phyloP scores from a whole-genome alignment of 768 basidiomycete species.

The Stropharia rugosoannulata region DNA sequence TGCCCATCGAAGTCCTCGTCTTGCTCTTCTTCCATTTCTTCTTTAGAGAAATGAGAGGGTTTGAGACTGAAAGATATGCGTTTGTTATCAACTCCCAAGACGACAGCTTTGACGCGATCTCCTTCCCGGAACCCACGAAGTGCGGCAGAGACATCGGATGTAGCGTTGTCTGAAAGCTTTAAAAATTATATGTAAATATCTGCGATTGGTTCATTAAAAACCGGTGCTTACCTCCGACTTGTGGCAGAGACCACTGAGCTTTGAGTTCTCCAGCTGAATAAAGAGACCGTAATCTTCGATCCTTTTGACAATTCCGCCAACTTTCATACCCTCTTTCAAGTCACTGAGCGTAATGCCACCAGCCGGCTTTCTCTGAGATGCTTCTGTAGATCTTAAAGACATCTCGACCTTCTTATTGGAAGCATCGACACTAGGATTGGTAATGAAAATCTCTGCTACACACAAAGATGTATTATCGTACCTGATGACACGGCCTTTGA shows the following conservation, averaged over 20 bases:
- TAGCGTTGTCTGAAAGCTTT: constrained; percentile 86
- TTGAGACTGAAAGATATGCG: constrained; percentile 88
- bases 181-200: not conserved
- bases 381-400: constrained; percentile 74
- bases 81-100: constrained; percentile 71
- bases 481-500: constrained; percentile 84
- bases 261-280: constrained; percentile 82
- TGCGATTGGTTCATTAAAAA: not conserved
- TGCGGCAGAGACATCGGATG: constrained; percentile 76
- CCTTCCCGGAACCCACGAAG: constrained; percentile 83
- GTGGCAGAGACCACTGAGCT: constrained; percentile 89
- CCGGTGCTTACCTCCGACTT: constrained; percentile 74
- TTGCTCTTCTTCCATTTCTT: constrained; percentile 45
- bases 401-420: constrained; percentile 85
- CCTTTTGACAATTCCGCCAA: constrained; percentile 75
- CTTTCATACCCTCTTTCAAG: constrained; percentile 76
- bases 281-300: constrained; percentile 93
- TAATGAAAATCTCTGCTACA: not conserved
- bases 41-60: constrained; percentile 79
- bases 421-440: constrained; percentile 55
- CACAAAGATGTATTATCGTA: constrained; percentile 27
- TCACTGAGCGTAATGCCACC: constrained; percentile 47
- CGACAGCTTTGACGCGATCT: constrained; percentile 78
- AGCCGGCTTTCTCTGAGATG: constrained; percentile 34
- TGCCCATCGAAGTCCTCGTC: constrained; percentile 24